Evolutionary conservation across 106 monocot genomes (phyloP).

Genomic region (Dioscorea dumetorum): DNA sequence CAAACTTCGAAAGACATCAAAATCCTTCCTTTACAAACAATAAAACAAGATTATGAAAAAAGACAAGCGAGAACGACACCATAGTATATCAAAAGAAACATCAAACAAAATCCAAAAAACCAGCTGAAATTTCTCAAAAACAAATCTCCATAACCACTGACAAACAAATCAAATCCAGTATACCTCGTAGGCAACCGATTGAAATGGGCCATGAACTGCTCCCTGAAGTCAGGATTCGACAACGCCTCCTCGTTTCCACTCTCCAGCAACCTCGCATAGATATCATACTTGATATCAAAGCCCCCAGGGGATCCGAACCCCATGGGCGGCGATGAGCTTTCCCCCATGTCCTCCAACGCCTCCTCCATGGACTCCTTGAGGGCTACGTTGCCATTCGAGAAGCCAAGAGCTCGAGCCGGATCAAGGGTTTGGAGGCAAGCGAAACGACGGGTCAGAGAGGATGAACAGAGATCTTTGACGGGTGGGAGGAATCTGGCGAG

Average conservation of each 20-base stretch:
- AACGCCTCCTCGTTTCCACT: conserved; percentile 49
- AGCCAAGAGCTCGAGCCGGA: too few species aligned
- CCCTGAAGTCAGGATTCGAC: conserved; percentile 39
- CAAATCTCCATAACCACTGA: too few species aligned
- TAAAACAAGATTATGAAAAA: not conserved
- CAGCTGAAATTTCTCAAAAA: too few species aligned
- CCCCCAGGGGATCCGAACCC: not conserved
- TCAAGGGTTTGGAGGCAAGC: not conserved
- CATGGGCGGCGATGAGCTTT: conserved; percentile 59
- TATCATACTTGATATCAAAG: conserved; percentile 36
- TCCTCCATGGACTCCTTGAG: conserved; percentile 10
- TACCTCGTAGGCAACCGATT: conserved; percentile 66
- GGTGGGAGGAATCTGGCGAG: not conserved
- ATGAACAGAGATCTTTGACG: not conserved
- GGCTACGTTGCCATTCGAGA: too few species aligned
- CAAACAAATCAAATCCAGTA: too few species aligned
- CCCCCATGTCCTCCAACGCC: conserved; percentile 60
- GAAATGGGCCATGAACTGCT: conserved; percentile 74
- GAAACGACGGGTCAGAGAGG: not conserved
- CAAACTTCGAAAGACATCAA: too few species aligned
- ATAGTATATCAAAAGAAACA: too few species aligned
- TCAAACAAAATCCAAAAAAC: too few species aligned
- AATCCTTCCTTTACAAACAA: too few species aligned
- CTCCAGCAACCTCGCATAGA: conserved; percentile 62
- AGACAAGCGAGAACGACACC: not conserved